A percentile compares a stretch with the other conserved stretches of the same genome.
Evolutionary conservation across 2,329 filamentous ascomycete genomes (phyloP).

Genomic region (Scedosporium aurantiacum): DNA sequence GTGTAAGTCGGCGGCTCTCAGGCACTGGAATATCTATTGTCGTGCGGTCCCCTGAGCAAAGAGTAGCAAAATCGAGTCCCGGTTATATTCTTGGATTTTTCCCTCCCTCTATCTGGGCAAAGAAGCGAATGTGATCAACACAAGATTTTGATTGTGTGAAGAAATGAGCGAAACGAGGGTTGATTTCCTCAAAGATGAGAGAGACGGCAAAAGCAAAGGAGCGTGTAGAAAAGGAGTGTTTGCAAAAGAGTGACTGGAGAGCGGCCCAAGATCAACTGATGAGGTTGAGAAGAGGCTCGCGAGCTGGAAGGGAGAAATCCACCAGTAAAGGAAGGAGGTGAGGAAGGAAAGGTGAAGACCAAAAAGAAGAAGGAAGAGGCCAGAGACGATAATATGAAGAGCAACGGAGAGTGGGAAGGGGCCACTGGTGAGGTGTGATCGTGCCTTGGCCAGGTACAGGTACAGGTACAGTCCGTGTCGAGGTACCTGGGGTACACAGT

Average conservation of each 20-base stretch:
- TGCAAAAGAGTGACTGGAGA: conserved; percentile 4
- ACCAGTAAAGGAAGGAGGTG: not conserved
- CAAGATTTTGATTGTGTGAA: not conserved
- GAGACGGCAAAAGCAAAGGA: not conserved
- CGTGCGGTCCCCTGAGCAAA: too few relatives aligned
- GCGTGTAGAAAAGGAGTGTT: not conserved
- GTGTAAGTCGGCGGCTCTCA: not conserved
- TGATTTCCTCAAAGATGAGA: not conserved
- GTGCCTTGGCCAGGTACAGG: not conserved
- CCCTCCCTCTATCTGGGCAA: not conserved
- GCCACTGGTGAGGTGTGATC: not conserved
- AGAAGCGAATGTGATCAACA: conserved; percentile 7
- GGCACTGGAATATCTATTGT: not conserved
- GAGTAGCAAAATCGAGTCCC: not conserved
- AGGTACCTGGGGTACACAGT: conserved; percentile 2
- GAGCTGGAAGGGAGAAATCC: not conserved
- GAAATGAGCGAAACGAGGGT: not conserved
- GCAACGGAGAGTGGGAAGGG: not conserved
- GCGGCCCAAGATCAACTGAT: not conserved
- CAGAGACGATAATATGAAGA: conserved; percentile 1
- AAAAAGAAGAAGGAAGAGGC: not conserved
- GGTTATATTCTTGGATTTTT: not conserved
- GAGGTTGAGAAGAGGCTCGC: not conserved
- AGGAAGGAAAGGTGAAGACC: conserved; percentile 1
- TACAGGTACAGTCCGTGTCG: not conserved